phyloP scores from a whole-genome alignment of 2,329 filamentous ascomycete genomes.

The Cryoendolithus antarcticus region DNA sequence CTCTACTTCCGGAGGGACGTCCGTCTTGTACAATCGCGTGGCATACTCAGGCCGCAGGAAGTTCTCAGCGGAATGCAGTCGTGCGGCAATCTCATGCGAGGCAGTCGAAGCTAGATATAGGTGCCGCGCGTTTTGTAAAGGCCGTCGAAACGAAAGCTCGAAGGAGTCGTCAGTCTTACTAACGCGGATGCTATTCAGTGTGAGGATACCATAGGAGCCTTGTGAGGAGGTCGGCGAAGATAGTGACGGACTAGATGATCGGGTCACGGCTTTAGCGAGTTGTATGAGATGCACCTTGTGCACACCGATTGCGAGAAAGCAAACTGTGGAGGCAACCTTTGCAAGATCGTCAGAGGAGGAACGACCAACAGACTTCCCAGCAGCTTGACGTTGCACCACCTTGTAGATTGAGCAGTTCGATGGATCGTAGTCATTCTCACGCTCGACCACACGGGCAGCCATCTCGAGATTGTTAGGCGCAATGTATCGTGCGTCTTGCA shows the following conservation, averaged over 20 bases:
- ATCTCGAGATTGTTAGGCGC: conserved; percentile 50
- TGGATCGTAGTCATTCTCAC: conserved; percentile 57
- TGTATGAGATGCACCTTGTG: conserved; percentile 59
- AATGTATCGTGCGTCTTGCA: conserved; percentile 40
- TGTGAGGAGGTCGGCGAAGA: conserved; percentile 35
- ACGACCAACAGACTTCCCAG: conserved; percentile 39
- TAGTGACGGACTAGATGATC: conserved; percentile 43
- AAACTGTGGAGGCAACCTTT: conserved; percentile 52
- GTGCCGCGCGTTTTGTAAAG: conserved; percentile 42
- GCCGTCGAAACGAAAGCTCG: conserved; percentile 48
- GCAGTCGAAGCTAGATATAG: conserved; percentile 52
- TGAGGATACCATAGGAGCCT: conserved; percentile 51
- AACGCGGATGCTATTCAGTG: conserved; percentile 46
- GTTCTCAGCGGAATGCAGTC: conserved; percentile 48
- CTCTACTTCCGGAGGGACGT: conserved; percentile 44
- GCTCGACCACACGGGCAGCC: conserved; percentile 49
- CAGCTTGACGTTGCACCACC: conserved; percentile 50
- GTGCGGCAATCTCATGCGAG: conserved; percentile 51
- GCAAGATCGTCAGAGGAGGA: conserved; percentile 55
- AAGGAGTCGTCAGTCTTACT: conserved; percentile 53
- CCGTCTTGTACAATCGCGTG: conserved; percentile 49
- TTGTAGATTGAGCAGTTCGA: conserved; percentile 56
- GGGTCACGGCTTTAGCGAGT: conserved; percentile 42
- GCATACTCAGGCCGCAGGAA: conserved; percentile 55
- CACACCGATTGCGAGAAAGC: conserved; percentile 56